Base-by-base conservation (phyloP, 257 asterid genomes). In the Perilla frutescens region DNA sequence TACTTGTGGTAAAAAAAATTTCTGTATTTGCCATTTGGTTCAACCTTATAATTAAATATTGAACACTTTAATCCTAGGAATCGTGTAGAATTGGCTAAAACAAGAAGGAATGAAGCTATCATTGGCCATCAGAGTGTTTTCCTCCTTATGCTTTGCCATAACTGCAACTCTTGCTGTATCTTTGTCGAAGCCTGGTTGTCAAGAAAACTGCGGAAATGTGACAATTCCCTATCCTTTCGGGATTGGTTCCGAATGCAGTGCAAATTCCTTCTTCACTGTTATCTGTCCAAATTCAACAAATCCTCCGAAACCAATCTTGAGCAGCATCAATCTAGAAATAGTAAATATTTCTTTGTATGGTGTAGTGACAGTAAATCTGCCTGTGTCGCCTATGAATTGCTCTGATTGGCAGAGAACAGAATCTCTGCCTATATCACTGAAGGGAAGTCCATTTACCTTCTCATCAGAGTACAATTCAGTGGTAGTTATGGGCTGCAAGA, bases 221-320 rank as follows among this genome's bases (percentile, higher is more conserved):
- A 81, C 79, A 12, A 79, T 84, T 65, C 86, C 86, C 3, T 84
- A 84, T 56, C 86, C 88, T n/a, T 84, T 84, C 10, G 88, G 88
- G 0, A 59, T 84, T 11, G 86, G 84, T 47, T 7, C 71, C 1
- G 0, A 15, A 11, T 84, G 88, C 76, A 72, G 82, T 37, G 68
- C 66, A n/a, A 79, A 76, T 53, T 74, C 86, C 4, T 72, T 75
- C 1, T 84, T 78, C 73, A 31, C 58, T 2, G 43, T 81, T 29
- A 57, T 13, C 29, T 81, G 88, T 20, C 72, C 53, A 9, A 59
- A 73, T 8, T 59, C 70, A 8, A 69, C 81, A 3, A n/a, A 20
- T 32, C 65, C 73, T 29, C 76, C 81, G 13, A 65, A 4, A n/a
- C 79, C 66, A 3, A 20, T 37, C 53, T 66, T 84, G 69, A 81